Conservation (phyloP, 371 early-diverging fungal species). For the Chytridiales sp. region DNA sequence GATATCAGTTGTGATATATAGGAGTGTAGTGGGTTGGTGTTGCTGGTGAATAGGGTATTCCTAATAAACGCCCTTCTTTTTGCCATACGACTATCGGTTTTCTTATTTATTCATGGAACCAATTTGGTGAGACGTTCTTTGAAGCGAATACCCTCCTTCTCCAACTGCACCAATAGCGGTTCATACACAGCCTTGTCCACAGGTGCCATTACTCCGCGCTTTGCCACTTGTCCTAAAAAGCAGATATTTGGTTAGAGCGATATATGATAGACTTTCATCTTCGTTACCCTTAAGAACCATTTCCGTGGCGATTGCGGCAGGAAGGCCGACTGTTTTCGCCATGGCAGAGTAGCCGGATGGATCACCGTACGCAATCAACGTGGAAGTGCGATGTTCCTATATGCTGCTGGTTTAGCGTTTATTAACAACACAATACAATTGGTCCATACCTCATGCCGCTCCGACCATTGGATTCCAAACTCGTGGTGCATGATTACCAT, state of each 20-base stretch:
- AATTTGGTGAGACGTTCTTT: slow-evolving; percentile 13
- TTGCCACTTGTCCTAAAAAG: background rate
- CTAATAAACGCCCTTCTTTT: too few species aligned
- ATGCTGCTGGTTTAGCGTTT: too few species aligned
- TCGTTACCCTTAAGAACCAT: slow-evolving; percentile 77
- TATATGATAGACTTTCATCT: background rate
- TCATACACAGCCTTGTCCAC: slow-evolving; percentile 85
- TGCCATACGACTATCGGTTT: too few species aligned
- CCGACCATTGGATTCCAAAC: slow-evolving; percentile 78
- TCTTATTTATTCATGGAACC: too few species aligned
- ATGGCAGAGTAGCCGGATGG: slow-evolving; percentile 90
- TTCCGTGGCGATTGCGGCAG: slow-evolving; percentile 94
- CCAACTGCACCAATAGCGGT: slow-evolving; percentile 83
- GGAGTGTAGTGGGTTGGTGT: too few species aligned
- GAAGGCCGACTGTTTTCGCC: slow-evolving; percentile 97
- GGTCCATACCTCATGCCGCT: slow-evolving; percentile 15
- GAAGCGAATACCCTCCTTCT: slow-evolving; percentile 75
- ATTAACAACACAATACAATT: too few species aligned
- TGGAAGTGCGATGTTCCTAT: slow-evolving; percentile 83
- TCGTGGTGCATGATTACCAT: slow-evolving; percentile 95
- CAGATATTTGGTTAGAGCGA: background rate
- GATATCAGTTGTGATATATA: too few species aligned
- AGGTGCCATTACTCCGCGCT: slow-evolving; percentile 90
- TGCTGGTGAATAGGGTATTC: too few species aligned
- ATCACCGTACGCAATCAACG: slow-evolving; percentile 89